A percentile compares a stretch with the other conserved stretches of the same genome.
Conservation (phyloP, 1,139 yeast species). For the Saccharomycopsis hybrid region DNA sequence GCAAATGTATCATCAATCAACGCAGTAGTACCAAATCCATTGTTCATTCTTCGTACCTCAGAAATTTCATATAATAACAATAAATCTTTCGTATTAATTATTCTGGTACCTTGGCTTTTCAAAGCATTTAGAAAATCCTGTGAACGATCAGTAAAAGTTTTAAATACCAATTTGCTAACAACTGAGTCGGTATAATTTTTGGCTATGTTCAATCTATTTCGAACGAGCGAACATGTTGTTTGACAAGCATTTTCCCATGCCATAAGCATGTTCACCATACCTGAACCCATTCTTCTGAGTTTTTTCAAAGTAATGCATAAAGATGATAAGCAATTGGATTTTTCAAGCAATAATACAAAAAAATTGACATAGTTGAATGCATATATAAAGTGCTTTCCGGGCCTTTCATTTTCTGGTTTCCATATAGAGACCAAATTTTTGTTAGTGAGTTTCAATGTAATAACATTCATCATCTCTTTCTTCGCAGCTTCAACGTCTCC, state of each 20-base stretch:
- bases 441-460: conserved; percentile 60
- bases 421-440: conserved; percentile 79
- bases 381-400: conserved; percentile 87
- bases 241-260: conserved; percentile 58
- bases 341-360: conserved; percentile 49
- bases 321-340: conserved; percentile 50
- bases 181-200: conserved; percentile 48
- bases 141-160: conserved; percentile 40
- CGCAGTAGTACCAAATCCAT: conserved; percentile 79
- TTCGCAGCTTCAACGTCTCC: conserved; percentile 49
- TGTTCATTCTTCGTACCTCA: conserved; percentile 66
- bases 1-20: conserved; percentile 69
- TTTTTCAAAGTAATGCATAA: conserved; percentile 60
- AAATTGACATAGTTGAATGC: conserved; percentile 64
- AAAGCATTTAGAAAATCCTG: conserved; percentile 31
- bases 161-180: conserved; percentile 41
- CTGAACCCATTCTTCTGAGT: conserved; percentile 67
- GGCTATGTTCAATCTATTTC: conserved; percentile 40
- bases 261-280: conserved; percentile 55
- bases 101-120: conserved; percentile 26
- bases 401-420: conserved; percentile 88
- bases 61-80: conserved; percentile 47
- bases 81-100: conserved; percentile 32
- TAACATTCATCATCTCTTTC: conserved; percentile 55
- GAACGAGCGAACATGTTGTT: conserved; percentile 45